Conservation (phyloP, 73 alveolate genomes). For the Breviolum minutum region DNA sequence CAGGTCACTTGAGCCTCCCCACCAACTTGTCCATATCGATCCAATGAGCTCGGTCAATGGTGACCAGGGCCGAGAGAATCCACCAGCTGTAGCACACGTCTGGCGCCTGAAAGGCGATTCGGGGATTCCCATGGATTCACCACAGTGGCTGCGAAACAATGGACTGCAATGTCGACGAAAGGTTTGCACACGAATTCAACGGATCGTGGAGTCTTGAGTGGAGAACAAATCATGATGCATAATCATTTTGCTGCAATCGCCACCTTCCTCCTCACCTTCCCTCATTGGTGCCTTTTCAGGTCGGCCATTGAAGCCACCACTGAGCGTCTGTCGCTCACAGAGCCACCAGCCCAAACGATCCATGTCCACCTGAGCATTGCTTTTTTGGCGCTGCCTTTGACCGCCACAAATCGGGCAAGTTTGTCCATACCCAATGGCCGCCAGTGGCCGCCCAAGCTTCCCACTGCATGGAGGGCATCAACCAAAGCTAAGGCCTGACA, state of each 20-base stretch:
- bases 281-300: constrained; percentile 97
- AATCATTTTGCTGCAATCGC: not conserved
- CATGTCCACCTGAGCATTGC: constrained; percentile 96
- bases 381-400: not conserved
- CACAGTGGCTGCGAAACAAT: not conserved
- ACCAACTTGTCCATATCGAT: constrained; percentile 89
- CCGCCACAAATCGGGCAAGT: too few species aligned
- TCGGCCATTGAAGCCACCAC: constrained; percentile 99
- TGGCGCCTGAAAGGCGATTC: constrained; percentile 96
- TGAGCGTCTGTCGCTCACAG: constrained; percentile 98
- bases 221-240: not conserved
- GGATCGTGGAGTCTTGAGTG: not conserved
- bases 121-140: not conserved
- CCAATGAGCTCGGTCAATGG: constrained; percentile 98
- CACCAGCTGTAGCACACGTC: constrained; percentile 99
- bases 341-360: constrained; percentile 99
- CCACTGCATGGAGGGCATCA: constrained; percentile 56
- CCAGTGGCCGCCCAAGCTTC: not conserved
- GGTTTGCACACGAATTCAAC: not conserved
- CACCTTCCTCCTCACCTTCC: not conserved
- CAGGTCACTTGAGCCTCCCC: not conserved
- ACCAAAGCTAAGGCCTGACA: constrained; percentile 77
- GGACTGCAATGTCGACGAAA: not conserved
- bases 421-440: not conserved
- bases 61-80: constrained; percentile 98